Base-by-base conservation (phyloP, 1,139 yeast genomes). In the Williopsis jadinii region DNA sequence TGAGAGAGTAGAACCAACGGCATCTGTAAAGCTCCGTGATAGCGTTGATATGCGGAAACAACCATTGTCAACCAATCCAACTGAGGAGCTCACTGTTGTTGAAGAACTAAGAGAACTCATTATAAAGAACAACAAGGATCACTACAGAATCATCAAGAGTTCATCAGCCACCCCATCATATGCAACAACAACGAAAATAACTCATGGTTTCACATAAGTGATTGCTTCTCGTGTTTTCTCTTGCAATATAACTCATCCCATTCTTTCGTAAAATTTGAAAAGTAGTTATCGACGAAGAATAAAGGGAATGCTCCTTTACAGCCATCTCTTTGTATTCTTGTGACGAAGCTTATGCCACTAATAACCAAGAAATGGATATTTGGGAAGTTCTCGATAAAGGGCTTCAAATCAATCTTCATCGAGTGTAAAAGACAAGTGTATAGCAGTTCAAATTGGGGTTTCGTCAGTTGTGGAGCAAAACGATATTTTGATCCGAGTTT, bases 391-490 rank as follows among this genome's bases (percentile, higher is more conserved):
- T 49, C 46, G 15, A 63, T 47, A 39, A 67, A 61, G 8, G 68
- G 63, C 35, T 60, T 52, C 32, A 64, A 51, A 8, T 66, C 64
- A 8, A 55, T 44, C 32, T 55, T 60, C 48, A 63, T 56, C 43
- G 63, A 66, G 46, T 67, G 71, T 9, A 66, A 55, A 24, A 64
- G 46, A 11, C 68, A 60, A 41, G 64, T 66, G 38, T 60, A 62
- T 35, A 66, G 47, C 26, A 50, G 41, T 28, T 59, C 52, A 28
- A 66, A 56, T 45, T 67, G 71, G 8, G 48, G 41, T 33, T 51
- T 47, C 3, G 58, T 53, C 28, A 66, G 45, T n/a, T 61, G 59
- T 6, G 47, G 50, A 38, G 59, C 38, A 19, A 19, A 19, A 35
- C 45, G 38, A 44, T 34, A 35, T 45, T 55, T 40, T 13, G 41